A percentile compares a stretch with the other conserved stretches of the same genome.
Conservation (phyloP, 345 rosid genomes). For the Aquilaria sinensis region DNA sequence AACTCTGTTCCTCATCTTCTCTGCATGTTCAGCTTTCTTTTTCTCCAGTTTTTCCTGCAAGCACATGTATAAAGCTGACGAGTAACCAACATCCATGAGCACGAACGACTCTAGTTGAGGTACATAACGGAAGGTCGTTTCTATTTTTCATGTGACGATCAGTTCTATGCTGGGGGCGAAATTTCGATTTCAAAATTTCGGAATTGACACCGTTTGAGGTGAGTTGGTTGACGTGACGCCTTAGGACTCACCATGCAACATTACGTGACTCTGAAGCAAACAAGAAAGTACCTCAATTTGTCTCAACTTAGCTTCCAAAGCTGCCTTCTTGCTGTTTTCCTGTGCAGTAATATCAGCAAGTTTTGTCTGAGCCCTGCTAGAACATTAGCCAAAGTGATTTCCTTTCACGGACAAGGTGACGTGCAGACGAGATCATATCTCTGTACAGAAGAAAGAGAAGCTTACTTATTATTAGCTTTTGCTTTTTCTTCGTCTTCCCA, state of each 20-base stretch:
- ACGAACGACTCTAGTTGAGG: background rate
- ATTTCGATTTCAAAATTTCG: background rate
- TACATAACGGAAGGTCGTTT: background rate
- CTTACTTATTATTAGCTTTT: slow-evolving; percentile 74
- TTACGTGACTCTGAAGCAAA: background rate
- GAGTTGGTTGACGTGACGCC: no score
- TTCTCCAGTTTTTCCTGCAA: slow-evolving; percentile 74
- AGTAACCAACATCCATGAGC: background rate
- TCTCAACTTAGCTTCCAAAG: slow-evolving; percentile 62
- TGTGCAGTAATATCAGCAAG: slow-evolving; percentile 56
- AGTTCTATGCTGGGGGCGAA: background rate
- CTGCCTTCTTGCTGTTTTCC: slow-evolving; percentile 89
- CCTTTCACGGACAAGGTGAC: no score
- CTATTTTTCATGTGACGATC: background rate
- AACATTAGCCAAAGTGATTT: background rate
- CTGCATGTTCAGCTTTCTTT: slow-evolving; percentile 78
- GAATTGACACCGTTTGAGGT: no score
- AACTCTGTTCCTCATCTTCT: slow-evolving; percentile 72
- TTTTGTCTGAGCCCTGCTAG: slow-evolving; percentile 80
- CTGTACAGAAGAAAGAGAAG: background rate
- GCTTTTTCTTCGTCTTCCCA: slow-evolving; percentile 81
- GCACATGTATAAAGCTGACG: background rate
- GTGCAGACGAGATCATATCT: background rate
- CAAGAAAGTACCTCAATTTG: slow-evolving; percentile 53
- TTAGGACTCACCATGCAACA: no score